phyloP scores from a whole-genome alignment of 2,329 filamentous ascomycete species.

The Alternaria sp. region DNA sequence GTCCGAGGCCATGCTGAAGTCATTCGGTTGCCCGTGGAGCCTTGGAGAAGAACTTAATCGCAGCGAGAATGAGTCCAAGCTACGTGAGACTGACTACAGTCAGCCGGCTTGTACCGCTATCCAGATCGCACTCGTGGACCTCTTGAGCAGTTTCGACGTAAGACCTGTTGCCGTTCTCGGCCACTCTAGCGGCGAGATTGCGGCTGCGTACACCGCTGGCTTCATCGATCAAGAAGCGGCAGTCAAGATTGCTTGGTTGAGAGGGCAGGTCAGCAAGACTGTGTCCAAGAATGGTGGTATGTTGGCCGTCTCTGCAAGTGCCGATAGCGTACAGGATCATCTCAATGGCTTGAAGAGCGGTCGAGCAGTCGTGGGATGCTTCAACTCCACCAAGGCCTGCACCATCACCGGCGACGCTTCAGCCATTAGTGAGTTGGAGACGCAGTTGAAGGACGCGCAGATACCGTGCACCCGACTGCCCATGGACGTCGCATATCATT shows the following conservation, averaged over 20 bases:
- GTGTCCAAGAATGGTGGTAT: constrained; percentile 4
- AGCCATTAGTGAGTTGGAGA: constrained; percentile 43
- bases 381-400: constrained; percentile 51
- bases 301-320: constrained; percentile 4
- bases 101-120: constrained; percentile 27
- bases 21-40: constrained; percentile 6
- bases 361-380: constrained; percentile 18
- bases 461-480: constrained; percentile 5
- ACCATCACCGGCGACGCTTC: constrained; percentile 54
- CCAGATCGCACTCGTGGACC: constrained; percentile 26
- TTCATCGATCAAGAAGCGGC: constrained; percentile 6
- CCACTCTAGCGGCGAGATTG: constrained; percentile 32
- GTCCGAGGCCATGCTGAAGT: constrained; percentile 10
- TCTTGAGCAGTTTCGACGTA: constrained; percentile 16
- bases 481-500: constrained; percentile 47
- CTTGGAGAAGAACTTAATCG: constrained; percentile 6
- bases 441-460: neutral
- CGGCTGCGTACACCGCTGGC: constrained; percentile 22
- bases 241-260: constrained; percentile 7
- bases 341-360: neutral
- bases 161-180: constrained; percentile 18
- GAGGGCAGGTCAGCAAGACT: constrained; percentile 7
- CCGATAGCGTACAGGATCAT: neutral
- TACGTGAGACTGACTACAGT: constrained; percentile 12
- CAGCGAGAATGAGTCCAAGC: neutral